Base-by-base conservation (phyloP, 331 rosid genomes). In the Saraca asoca region DNA sequence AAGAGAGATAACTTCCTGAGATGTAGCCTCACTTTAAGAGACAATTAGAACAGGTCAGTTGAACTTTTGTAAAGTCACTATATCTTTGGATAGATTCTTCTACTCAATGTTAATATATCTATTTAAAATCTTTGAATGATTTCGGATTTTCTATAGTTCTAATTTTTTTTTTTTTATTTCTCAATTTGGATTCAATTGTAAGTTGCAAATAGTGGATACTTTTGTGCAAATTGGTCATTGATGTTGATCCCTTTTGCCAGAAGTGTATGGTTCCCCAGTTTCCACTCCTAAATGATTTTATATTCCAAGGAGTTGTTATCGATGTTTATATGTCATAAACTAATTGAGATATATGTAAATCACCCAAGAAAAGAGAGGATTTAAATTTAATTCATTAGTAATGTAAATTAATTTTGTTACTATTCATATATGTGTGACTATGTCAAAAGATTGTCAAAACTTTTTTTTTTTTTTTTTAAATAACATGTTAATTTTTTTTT, bases 1-100 rank as follows among this genome's bases (percentile, higher is more conserved):
- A 44, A 84, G 81, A 62, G 90, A 87, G 75, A 92, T 92, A 62
- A 81, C 86, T 58, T 82, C 87, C 16, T 87, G 82, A 89, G 70
- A 72, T 74, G 60, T 59, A 29, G 58, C 75, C 46, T 70, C 59
- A 6, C 53, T 18, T 41, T 56, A 48, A 39, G 67, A 18, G 64
- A 42, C 65, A 44, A 44, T 6, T 39, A 65, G 51, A 62, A 37
- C 42, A 17, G 60, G 51, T 60, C 44, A 19, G 24, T 54, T 64
- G 61, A 34, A 69, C 64, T 70, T 50, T 35, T 63, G 17, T 55
- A 53, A 42, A 66, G 48, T 60, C 48, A 67, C 24, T 29, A 5
- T 14, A 19, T 51, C 52, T 17, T 24, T 64, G 64, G 66, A 66
- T 78, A 63, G 64, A 42, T 53, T n/a, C 65, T 43, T 76, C 37